Percentiles rank a stretch among this genome's conserved stretches.
Conservation (phyloP, 2,329 filamentous ascomycete species). For the Talaromyces pinophilus region DNA sequence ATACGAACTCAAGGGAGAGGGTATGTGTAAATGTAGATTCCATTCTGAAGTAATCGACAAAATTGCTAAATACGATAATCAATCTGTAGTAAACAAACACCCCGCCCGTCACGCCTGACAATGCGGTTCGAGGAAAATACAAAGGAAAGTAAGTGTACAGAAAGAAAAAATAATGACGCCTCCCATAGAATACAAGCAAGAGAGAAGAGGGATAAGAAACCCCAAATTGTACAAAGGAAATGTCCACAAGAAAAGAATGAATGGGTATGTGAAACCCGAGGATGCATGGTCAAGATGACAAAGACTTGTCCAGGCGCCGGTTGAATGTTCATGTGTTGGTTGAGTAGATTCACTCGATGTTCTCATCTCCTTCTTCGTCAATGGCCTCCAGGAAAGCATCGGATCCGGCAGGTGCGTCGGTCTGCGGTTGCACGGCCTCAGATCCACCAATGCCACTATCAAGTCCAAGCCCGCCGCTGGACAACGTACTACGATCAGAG, state of each 20-base stretch:
- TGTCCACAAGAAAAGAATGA: neutral
- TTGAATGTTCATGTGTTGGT: neutral
- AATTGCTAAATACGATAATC: neutral
- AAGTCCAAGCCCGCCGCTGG: neutral
- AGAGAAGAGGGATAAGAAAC: neutral
- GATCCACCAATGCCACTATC: slow-evolving; percentile 12
- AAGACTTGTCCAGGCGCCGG: neutral
- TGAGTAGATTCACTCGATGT: neutral
- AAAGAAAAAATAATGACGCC: neutral
- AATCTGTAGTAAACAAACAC: neutral
- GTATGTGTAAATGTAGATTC: neutral
- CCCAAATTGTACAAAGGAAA: slow-evolving; percentile 6
- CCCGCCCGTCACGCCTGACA: neutral
- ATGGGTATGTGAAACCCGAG: neutral
- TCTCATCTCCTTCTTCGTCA: neutral
- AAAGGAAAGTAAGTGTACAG: neutral
- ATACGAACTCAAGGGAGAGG: neutral
- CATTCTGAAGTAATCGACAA: neutral
- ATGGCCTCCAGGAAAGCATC: neutral
- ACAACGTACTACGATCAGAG: slow-evolving; percentile 36
- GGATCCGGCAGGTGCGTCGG: neutral
- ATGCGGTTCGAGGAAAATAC: neutral
- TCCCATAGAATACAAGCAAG: slow-evolving; percentile 4
- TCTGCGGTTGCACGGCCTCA: neutral
- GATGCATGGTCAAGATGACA: neutral